Evolutionary conservation across 164 flowering plant genomes (phyloP).

Genomic region (Kingdonia uniflora): DNA sequence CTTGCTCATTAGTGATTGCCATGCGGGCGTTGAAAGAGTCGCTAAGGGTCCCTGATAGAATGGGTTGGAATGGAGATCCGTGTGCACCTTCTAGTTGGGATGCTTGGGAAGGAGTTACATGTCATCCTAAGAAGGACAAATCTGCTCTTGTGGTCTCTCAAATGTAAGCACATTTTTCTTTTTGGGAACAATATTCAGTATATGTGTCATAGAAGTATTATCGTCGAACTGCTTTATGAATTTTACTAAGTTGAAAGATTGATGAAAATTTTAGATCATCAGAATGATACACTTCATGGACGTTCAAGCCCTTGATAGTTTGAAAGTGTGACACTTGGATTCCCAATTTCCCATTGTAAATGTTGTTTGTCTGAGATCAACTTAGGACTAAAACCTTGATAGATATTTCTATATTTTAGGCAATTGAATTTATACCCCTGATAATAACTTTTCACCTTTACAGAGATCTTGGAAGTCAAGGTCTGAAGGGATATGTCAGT

Average conservation of each 20-base stretch:
- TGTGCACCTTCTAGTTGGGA: conserved; percentile 97
- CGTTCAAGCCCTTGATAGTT: too few species aligned
- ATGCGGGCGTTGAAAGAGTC: conserved; percentile 85
- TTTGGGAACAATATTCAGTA: background rate
- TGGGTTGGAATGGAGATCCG: conserved; percentile 99
- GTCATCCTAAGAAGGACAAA: conserved; percentile 39
- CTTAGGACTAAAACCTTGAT: too few species aligned
- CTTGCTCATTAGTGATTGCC: conserved; percentile 52
- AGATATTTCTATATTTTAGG: too few species aligned
- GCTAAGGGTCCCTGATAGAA: conserved; percentile 79
- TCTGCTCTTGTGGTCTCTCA: conserved; percentile 66
- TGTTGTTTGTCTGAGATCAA: too few species aligned
- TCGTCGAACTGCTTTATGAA: too few species aligned
- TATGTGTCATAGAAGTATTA: too few species aligned
- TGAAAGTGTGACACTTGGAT: too few species aligned
- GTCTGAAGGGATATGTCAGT: conserved; percentile 81
- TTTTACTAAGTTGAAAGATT: too few species aligned
- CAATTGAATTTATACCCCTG: background rate
- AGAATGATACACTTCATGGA: too few species aligned
- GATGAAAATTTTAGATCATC: too few species aligned
- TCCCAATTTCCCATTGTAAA: too few species aligned
- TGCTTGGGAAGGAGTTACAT: conserved; percentile 99
- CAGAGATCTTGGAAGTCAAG: conserved; percentile 94
- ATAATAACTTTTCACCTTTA: conserved; percentile 7
- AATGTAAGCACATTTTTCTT: conserved; percentile 41